Conservation (phyloP, 345 rosid genomes). For the Brassica carinata region DNA sequence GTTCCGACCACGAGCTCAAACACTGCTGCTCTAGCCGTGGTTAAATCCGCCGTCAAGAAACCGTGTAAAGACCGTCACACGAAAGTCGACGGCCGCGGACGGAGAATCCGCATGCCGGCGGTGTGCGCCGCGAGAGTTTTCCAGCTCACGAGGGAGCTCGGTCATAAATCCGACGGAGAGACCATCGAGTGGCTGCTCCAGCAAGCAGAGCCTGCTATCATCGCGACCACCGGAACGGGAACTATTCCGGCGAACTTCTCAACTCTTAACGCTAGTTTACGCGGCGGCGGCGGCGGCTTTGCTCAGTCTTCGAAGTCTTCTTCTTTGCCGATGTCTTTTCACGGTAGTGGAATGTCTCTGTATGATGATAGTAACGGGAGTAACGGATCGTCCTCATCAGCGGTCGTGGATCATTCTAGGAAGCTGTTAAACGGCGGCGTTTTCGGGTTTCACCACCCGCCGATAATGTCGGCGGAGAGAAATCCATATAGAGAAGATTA, state of each 20-base stretch:
- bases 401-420: constrained; percentile 33
- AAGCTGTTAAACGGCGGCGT: constrained; percentile 42
- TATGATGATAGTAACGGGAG: constrained; percentile 40
- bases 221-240: constrained; percentile 79
- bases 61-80: constrained; percentile 83
- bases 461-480: constrained; percentile 44
- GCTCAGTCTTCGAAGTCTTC: constrained; percentile 61
- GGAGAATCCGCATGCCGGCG: constrained; percentile 88
- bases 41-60: constrained; percentile 50
- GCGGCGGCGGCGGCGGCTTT: constrained; percentile 70
- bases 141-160: constrained; percentile 72
- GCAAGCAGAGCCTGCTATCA: constrained; percentile 81
- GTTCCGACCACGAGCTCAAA: constrained; percentile 43
- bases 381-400: constrained; percentile 31
- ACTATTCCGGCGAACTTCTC: constrained; percentile 91
- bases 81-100: constrained; percentile 86
- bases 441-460: constrained; percentile 63
- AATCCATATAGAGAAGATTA: constrained; percentile 64
- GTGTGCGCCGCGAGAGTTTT: constrained; percentile 83
- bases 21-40: constrained; percentile 23
- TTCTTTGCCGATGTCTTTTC: constrained; percentile 60
- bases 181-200: constrained; percentile 85
- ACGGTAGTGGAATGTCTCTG: constrained; percentile 52
- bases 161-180: constrained; percentile 85
- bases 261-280: constrained; percentile 65